Evolutionary conservation across 805 yeast genomes (phyloP).

Genomic region (Yamadazyma laniorum): DNA sequence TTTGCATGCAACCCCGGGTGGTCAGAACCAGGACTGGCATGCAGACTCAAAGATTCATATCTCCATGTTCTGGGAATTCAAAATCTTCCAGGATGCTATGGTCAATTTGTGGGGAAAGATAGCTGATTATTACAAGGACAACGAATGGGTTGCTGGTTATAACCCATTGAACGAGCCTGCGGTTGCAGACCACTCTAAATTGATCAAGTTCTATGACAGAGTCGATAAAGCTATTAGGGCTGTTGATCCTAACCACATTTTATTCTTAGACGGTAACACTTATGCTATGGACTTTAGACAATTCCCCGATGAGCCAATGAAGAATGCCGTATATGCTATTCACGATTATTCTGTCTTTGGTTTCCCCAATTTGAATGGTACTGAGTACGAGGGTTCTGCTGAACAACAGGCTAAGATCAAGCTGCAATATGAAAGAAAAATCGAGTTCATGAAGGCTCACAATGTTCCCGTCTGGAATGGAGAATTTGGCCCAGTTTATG

Average conservation of each 20-base stretch:
- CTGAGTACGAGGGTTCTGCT: constrained; percentile 32
- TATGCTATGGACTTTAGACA: constrained; percentile 50
- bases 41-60: constrained; percentile 47
- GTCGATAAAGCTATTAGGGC: constrained; percentile 40
- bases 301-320: constrained; percentile 42
- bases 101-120: constrained; percentile 45
- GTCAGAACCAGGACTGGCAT: constrained; percentile 58
- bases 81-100: constrained; percentile 46
- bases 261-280: constrained; percentile 51
- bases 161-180: constrained; percentile 56
- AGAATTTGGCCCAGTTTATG: constrained; percentile 52
- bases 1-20: constrained; percentile 51
- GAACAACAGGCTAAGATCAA: constrained; percentile 35
- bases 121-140: constrained; percentile 46
- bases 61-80: constrained; percentile 50
- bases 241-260: constrained; percentile 48
- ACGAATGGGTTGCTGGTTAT: constrained; percentile 53
- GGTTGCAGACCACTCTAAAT: constrained; percentile 39
- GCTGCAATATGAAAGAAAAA: constrained; percentile 41
- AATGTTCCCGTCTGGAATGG: constrained; percentile 55
- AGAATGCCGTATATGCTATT: constrained; percentile 49
- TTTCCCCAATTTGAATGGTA: constrained; percentile 38
- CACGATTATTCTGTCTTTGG: constrained; percentile 49
- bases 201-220: constrained; percentile 38
- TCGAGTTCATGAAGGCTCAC: constrained; percentile 39